A percentile compares a stretch with the other conserved stretches of the same genome.
These are phyloP conservation scores for Sporothrix mexicana DNA, from an alignment of 2,329 filamentous ascomycete genomes.

Conservation along the genomic window DNA sequence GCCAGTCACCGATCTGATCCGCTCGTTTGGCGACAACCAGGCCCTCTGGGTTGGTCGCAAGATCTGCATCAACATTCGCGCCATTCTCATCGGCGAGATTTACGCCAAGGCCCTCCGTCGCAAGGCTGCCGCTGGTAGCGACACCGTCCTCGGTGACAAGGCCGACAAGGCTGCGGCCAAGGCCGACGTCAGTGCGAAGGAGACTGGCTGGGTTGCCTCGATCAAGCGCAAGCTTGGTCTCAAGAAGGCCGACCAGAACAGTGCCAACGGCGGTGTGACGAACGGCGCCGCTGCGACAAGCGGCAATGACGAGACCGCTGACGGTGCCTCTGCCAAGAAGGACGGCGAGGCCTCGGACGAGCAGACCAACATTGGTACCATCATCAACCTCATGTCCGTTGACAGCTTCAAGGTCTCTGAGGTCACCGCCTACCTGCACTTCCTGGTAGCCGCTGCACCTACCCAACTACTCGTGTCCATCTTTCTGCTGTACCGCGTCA, in stretches of 20 bases:
- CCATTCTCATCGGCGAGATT: slow-evolving; percentile 95
- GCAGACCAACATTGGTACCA: slow-evolving; percentile 93
- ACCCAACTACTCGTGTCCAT: slow-evolving; percentile 85
- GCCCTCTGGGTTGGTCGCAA: slow-evolving; percentile 93
- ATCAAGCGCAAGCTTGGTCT: slow-evolving; percentile 65
- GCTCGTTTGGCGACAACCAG: slow-evolving; percentile 82
- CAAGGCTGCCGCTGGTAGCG: slow-evolving; percentile 79
- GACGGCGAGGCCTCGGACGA: slow-evolving; percentile 59
- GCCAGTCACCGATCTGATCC: slow-evolving; percentile 79
- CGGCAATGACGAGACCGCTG: slow-evolving; percentile 44
- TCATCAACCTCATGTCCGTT: slow-evolving; percentile 99
- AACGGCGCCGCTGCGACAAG: slow-evolving; percentile 34
- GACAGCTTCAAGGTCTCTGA: slow-evolving; percentile 99
- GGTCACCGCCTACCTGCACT: slow-evolving; percentile 92
- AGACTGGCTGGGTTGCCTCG: slow-evolving; percentile 51
- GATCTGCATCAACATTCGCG: slow-evolving; percentile 89
- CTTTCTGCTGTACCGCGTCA: slow-evolving; percentile 81
- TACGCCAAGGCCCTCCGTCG: slow-evolving; percentile 94
- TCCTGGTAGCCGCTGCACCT: slow-evolving; percentile 89
- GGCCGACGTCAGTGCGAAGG: slow-evolving; percentile 41
- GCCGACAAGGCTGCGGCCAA: slow-evolving; percentile 52
- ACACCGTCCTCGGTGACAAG: slow-evolving; percentile 71
- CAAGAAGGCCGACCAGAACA: slow-evolving; percentile 59
- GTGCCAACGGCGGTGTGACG: slow-evolving; percentile 40
- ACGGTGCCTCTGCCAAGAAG: slow-evolving; percentile 45